Evolutionary conservation across 176 grass and related monocot species (phyloP).

Genomic region (Zea luxurians): DNA sequence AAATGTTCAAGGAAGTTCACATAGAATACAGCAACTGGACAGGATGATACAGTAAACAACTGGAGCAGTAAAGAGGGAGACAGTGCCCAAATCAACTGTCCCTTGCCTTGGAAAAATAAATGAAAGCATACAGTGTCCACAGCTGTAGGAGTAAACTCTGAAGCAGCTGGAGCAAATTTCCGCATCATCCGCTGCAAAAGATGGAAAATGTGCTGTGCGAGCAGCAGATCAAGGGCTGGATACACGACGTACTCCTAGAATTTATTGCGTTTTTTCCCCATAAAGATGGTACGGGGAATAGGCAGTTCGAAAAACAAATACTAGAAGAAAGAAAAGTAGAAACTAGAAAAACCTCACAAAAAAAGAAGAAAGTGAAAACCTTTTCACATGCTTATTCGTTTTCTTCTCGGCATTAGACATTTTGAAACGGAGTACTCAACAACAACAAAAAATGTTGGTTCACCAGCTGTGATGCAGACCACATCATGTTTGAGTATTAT

Average conservation of each 20-base stretch:
- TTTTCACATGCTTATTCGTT: not conserved
- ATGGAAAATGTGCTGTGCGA: not conserved
- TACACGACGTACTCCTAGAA: not conserved
- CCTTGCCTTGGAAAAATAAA: slow-evolving; percentile 30
- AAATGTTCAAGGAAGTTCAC: not conserved
- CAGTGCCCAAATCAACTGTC: not conserved
- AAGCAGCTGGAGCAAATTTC: slow-evolving; percentile 21
- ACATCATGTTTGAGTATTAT: not conserved
- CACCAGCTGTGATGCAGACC: not conserved
- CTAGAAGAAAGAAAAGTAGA: not conserved
- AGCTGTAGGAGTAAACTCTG: slow-evolving; percentile 1
- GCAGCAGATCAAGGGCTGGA: slow-evolving; percentile 4
- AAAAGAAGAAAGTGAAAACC: not conserved
- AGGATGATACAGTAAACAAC: not conserved
- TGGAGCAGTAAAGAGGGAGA: not conserved
- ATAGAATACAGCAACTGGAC: not conserved
- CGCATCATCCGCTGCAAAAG: slow-evolving; percentile 21
- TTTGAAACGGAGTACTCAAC: not conserved
- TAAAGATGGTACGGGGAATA: not conserved
- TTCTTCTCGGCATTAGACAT: not conserved
- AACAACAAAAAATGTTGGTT: not conserved
- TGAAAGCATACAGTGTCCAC: slow-evolving; percentile 1
- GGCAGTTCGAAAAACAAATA: not conserved
- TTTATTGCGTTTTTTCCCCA: not conserved
- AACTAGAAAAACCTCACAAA: not conserved